Conservation (phyloP, 2,329 filamentous ascomycete genomes). For the Cercospora nicotianae region DNA sequence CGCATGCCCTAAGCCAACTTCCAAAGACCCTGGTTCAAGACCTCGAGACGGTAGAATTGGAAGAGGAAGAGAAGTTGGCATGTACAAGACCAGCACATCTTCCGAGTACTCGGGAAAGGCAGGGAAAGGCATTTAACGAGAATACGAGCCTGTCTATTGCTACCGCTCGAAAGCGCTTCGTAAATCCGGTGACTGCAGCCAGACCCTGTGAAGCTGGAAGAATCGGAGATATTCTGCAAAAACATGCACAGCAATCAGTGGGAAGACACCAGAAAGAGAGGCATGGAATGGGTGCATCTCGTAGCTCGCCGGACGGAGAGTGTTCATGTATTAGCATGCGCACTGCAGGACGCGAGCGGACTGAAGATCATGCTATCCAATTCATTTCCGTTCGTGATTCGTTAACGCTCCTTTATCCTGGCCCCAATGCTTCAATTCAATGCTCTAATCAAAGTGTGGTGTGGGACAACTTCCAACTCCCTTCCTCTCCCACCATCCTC, state of each 20-base stretch:
- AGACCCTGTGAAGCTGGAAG: not conserved
- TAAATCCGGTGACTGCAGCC: not conserved
- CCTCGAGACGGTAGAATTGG: not conserved
- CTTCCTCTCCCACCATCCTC: constrained; percentile 60
- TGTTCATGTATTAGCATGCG: not conserved
- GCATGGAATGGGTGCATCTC: not conserved
- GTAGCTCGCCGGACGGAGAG: not conserved
- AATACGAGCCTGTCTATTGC: not conserved
- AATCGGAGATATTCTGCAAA: not conserved
- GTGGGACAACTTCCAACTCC: constrained; percentile 60
- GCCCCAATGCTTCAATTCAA: not conserved
- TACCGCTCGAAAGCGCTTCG: not conserved
- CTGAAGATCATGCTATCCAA: not conserved
- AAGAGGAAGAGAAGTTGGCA: not conserved
- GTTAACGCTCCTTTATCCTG: not conserved
- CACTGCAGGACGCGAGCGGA: not conserved
- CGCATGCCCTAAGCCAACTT: not conserved
- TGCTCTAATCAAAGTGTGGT: constrained; percentile 32
- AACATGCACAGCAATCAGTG: not conserved
- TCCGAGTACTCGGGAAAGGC: not conserved
- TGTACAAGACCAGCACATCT: not conserved
- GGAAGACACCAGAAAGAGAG: not conserved
- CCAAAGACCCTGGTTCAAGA: not conserved
- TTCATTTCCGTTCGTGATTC: constrained; percentile 1
- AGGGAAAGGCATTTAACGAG: not conserved